Base-by-base conservation (phyloP, 164 flowering plant genomes). In the Dillenia suffruticosa region DNA sequence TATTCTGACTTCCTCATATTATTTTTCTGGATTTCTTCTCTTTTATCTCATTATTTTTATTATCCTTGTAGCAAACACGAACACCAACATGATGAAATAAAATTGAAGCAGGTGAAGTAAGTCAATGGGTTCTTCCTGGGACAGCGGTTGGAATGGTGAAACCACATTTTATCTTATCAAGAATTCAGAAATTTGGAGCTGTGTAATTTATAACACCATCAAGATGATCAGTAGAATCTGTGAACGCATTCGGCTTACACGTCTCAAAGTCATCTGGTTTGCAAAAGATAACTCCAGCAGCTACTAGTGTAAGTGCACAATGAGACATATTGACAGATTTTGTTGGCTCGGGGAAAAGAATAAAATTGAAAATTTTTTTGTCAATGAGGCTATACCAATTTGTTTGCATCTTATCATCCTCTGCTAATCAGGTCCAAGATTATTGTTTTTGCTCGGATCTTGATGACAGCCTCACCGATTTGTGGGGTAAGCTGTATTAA, bases 361-460 rank as follows among this genome's bases (percentile, higher is more conserved):
- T 8, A 10, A 40, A 19, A 3, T 12, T 46, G 17, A 12, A 12
- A 26, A 51, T 16, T 46, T 8, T 16, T 44, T 13, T 13, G 12
- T 44, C 49, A 40, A 22, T 55, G 49, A 56, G 50, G 57, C 46
- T 44, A 17, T n/a, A 24, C 12, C 10, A n/a, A 10, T 17, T 49
- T 9, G 12, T 32, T 62, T 46, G 50, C 49, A 12, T 48, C 17
- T 70, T 56, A 22, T 59, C 44, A 56, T 56, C 14, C 16, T 32
- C 47, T 53, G 65, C 44, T 9, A 55, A 70, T 74, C 85, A 84
- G 91, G 63, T 66, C 46, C 81, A 76, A 24, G 81, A 82, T 61
- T 88, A 88, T 62, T 88, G 95, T 89, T 75, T 88, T 55, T 67
- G 19, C 17, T 77, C 88, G 50, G 83, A 84, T 59, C 66, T 60